Evolutionary conservation across 495 filamentous ascomycete species (phyloP).

Genomic region (Bryoglossum gracile): DNA sequence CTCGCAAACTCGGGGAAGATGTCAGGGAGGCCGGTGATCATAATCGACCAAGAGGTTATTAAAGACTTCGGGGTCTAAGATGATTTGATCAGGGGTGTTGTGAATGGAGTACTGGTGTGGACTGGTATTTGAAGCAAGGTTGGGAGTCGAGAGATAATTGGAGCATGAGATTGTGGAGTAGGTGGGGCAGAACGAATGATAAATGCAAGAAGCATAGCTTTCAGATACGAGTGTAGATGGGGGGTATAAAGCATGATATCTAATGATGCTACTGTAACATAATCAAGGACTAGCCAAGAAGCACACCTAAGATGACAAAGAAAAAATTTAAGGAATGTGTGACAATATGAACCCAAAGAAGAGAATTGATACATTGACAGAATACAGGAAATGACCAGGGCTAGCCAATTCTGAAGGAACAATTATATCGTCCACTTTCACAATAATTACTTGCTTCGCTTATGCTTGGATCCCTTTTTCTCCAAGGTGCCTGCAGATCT

Average conservation of each 20-base stretch:
- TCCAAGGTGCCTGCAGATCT: constrained; percentile 15
- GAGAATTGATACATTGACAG: background rate
- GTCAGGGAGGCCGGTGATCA: constrained; percentile 45
- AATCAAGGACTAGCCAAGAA: too few species aligned
- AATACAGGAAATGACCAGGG: too few species aligned
- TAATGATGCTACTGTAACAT: background rate
- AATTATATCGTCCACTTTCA: background rate
- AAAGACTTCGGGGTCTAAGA: constrained; percentile 11
- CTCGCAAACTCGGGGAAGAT: constrained; percentile 43
- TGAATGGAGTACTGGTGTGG: background rate
- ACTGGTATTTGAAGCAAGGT: background rate
- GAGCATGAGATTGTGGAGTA: too few species aligned
- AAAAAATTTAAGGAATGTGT: too few species aligned
- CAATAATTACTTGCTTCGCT: constrained; percentile 19
- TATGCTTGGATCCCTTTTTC: constrained; percentile 18
- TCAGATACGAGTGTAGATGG: background rate
- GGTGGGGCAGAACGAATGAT: too few species aligned
- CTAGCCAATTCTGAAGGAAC: too few species aligned
- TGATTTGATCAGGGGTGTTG: constrained; percentile 5
- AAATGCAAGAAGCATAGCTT: background rate
- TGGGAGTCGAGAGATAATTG: too few species aligned
- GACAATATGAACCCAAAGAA: too few species aligned
- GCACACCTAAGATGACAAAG: too few species aligned
- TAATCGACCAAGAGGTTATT: constrained; percentile 34
- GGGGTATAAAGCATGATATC: background rate